Conservation (phyloP, 2,329 filamentous ascomycete species). For the Sarocladium oryzae region DNA sequence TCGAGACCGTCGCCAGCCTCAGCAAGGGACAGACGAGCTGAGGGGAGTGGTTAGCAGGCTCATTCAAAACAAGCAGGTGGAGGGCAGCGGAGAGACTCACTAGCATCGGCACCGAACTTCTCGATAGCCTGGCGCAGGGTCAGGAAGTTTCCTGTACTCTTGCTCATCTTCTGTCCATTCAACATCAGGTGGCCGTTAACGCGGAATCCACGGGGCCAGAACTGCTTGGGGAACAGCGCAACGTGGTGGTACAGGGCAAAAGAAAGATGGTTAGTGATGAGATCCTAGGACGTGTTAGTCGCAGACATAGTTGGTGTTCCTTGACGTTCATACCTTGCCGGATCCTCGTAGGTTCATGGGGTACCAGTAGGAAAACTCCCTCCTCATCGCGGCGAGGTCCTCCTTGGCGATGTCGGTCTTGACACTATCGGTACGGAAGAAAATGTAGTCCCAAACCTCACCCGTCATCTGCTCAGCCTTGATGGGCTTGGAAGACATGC, state of each 20-base stretch:
- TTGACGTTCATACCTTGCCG: constrained; percentile 50
- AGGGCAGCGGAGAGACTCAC: background rate
- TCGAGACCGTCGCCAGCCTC: constrained; percentile 92
- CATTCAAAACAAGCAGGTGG: background rate
- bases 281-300: constrained; percentile 40
- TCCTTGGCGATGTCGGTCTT: constrained; percentile 69
- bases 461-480: constrained; percentile 84
- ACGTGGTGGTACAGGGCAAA: constrained; percentile 94
- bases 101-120: constrained; percentile 91
- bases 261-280: constrained; percentile 89
- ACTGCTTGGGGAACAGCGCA: constrained; percentile 79
- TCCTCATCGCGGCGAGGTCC: constrained; percentile 70
- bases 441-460: constrained; percentile 94
- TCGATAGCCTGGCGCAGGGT: constrained; percentile 77
- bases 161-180: constrained; percentile 98
- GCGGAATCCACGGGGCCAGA: constrained; percentile 81
- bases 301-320: background rate
- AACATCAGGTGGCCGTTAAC: constrained; percentile 90
- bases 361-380: constrained; percentile 97
- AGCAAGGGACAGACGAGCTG: constrained; percentile 77
- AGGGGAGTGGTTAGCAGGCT: background rate
- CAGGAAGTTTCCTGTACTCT: constrained; percentile 95
- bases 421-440: constrained; percentile 65
- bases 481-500: constrained; percentile 52
- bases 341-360: constrained; percentile 82